These are phyloP conservation scores for Theobroma grandiflorum DNA, from an alignment of 441 rosid species.

Conservation along the genomic window DNA sequence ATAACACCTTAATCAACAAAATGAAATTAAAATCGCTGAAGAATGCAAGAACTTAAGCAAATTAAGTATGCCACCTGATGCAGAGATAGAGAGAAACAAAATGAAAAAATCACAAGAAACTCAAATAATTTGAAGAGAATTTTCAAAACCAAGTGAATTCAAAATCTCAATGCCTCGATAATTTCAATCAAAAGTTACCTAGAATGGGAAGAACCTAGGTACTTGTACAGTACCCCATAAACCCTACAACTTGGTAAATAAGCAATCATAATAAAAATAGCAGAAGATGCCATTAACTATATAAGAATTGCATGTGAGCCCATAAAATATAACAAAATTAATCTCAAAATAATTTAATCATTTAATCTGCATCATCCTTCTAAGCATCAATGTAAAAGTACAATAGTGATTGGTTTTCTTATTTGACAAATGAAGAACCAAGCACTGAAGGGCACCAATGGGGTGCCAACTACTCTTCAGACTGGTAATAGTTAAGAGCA, in stretches of 20 bases:
- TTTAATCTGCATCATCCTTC: neutral
- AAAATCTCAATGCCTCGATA: neutral
- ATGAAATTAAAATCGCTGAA: neutral
- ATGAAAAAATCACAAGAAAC: neutral
- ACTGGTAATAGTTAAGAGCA: neutral
- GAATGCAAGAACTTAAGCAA: slow-evolving; percentile 9
- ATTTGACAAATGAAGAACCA: neutral
- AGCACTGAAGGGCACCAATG: neutral
- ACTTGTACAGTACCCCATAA: slow-evolving; percentile 1
- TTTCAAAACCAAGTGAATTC: slow-evolving; percentile 2
- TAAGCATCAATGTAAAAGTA: neutral
- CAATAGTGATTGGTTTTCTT: neutral
- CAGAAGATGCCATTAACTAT: neutral
- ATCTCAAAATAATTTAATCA: neutral
- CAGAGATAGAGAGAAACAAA: neutral
- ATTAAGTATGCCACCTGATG: neutral
- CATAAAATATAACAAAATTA: neutral
- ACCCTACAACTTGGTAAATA: slow-evolving; percentile 9
- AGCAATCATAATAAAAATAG: neutral
- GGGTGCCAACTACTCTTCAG: neutral
- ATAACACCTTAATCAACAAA: neutral
- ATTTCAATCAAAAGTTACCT: neutral
- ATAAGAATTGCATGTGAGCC: neutral
- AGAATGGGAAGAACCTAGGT: neutral
- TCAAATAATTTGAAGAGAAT: neutral